Evolutionary conservation across 306 rosid genomes (phyloP).

Genomic region (Acacia confusa): DNA sequence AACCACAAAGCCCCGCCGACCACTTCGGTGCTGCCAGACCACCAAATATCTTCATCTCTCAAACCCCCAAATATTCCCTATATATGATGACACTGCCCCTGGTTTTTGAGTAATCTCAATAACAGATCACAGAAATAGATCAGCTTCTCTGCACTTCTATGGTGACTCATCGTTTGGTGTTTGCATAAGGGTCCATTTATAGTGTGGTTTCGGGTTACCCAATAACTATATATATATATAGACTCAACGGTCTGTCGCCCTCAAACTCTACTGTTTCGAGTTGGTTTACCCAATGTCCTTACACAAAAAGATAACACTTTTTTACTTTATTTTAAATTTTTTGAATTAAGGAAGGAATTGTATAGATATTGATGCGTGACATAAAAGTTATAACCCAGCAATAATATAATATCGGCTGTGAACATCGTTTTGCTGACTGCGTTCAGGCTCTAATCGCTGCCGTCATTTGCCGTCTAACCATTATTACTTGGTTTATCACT

Average conservation of each 20-base stretch:
- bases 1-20: slow-evolving; percentile 37
- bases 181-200: background rate
- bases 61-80: background rate
- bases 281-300: background rate
- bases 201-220: background rate
- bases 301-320: background rate
- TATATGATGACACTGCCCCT: background rate
- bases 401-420: background rate
- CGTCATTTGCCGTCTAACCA: background rate
- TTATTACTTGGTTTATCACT: background rate
- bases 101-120: no score
- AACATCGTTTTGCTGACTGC: background rate
- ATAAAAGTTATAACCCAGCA: no score
- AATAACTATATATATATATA: no score
- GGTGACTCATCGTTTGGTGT: no score
- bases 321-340: background rate
- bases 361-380: background rate
- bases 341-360: background rate
- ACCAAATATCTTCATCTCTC: slow-evolving; percentile 16
- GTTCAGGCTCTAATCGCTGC: background rate
- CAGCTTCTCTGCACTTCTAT: no score
- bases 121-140: background rate
- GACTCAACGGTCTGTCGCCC: background rate
- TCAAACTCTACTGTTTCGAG: background rate
- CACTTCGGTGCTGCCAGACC: slow-evolving; percentile 38